phyloP scores from a whole-genome alignment of 495 filamentous ascomycete species.

The Penicillium chermesinum region DNA sequence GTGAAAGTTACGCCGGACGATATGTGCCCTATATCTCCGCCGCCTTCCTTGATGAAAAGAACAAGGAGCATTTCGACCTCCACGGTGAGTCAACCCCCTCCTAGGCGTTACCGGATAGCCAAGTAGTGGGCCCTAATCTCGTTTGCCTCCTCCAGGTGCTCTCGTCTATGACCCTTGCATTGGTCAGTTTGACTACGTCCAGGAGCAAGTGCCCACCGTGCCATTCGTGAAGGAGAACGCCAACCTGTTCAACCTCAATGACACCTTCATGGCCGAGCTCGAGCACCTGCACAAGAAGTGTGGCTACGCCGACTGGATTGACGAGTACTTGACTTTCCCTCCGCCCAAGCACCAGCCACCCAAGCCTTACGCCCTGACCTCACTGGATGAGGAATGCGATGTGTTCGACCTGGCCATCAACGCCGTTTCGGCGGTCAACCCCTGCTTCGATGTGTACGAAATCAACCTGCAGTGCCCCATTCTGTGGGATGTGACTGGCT shows the following conservation, averaged over 20 bases:
- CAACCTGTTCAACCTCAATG: constrained; percentile 55
- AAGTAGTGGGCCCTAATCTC: not conserved
- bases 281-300: constrained; percentile 47
- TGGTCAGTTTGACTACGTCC: constrained; percentile 35
- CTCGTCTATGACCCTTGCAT: constrained; percentile 41
- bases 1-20: constrained; percentile 54
- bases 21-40: constrained; percentile 54
- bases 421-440: constrained; percentile 47
- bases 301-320: constrained; percentile 51
- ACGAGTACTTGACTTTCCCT: constrained; percentile 54
- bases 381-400: constrained; percentile 43
- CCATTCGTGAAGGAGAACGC: constrained; percentile 47
- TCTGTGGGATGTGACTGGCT: constrained; percentile 45
- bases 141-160: constrained; percentile 28
- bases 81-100: constrained; percentile 22
- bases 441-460: constrained; percentile 59
- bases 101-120: not conserved
- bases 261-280: constrained; percentile 45
- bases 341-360: constrained; percentile 37
- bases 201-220: constrained; percentile 40
- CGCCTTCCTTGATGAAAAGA: constrained; percentile 46
- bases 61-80: constrained; percentile 45
- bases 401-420: constrained; percentile 45
- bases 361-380: constrained; percentile 29
- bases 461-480: constrained; percentile 44